phyloP scores from a whole-genome alignment of 345 rosid species.

The Schrenkiella parvula region DNA sequence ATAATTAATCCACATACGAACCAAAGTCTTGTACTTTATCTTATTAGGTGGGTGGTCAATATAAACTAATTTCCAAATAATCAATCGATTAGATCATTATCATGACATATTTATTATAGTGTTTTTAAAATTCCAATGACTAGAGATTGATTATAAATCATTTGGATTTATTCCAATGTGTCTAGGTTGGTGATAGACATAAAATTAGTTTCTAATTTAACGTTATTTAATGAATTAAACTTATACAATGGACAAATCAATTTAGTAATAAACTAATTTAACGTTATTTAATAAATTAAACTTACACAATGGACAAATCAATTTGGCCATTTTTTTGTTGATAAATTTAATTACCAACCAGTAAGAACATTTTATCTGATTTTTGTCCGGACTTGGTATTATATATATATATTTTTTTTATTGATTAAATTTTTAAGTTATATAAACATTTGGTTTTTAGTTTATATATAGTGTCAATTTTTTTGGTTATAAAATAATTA shows the following conservation, averaged over 20 bases:
- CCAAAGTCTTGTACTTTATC: slow-evolving; percentile 1
- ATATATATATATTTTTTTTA: background rate
- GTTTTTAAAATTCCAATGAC: background rate
- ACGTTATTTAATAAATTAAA: too few species aligned
- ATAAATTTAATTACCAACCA: too few species aligned
- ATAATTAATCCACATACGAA: background rate
- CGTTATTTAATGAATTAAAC: slow-evolving; percentile 3
- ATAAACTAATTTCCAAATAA: background rate
- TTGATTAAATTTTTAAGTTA: background rate
- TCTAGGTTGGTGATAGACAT: slow-evolving; percentile 20
- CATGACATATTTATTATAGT: background rate
- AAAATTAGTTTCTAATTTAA: background rate
- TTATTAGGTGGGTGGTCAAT: slow-evolving; percentile 5
- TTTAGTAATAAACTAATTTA: too few species aligned
- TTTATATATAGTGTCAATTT: background rate
- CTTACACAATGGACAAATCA: too few species aligned
- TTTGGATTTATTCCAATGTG: slow-evolving; percentile 16
- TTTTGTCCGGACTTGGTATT: background rate
- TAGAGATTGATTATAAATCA: background rate
- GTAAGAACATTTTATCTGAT: background rate
- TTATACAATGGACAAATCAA: too few species aligned
- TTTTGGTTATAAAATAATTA: background rate
- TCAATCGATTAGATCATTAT: background rate
- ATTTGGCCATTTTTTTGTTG: too few species aligned
- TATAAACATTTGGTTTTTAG: background rate